Conservation (phyloP, 1,139 yeast species). For the Zygosaccharomyces pseudobailii region DNA sequence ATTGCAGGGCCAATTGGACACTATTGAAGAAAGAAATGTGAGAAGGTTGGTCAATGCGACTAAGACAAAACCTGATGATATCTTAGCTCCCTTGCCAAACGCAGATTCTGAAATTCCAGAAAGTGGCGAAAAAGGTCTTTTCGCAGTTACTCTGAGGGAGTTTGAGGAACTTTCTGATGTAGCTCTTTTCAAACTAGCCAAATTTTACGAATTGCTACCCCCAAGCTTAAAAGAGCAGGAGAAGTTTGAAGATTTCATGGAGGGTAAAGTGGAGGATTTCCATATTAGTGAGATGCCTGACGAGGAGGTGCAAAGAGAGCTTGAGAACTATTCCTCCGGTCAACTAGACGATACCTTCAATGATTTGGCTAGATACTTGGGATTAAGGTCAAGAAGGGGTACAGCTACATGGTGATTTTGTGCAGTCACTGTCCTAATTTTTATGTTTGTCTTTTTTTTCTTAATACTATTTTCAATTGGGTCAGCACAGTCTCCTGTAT, state of each 20-base stretch:
- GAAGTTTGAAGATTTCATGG: conserved; percentile 43
- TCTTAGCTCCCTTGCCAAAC: conserved; percentile 54
- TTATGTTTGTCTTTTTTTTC: conserved; percentile 36
- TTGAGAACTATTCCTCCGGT: conserved; percentile 39
- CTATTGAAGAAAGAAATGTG: conserved; percentile 60
- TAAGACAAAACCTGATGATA: conserved; percentile 38
- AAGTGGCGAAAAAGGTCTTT: conserved; percentile 36
- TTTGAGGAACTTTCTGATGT: conserved; percentile 45
- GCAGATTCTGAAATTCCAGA: conserved; percentile 73
- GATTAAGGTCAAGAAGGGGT: conserved; percentile 52
- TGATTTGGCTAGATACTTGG: conserved; percentile 64
- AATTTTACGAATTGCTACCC: conserved; percentile 68
- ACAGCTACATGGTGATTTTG: conserved; percentile 52
- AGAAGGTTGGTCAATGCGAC: conserved; percentile 52
- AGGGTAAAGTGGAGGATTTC: conserved; percentile 41
- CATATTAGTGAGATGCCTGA: conserved; percentile 27
- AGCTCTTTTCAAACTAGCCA: conserved; percentile 49
- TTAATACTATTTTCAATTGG: neutral
- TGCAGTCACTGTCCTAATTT: neutral
- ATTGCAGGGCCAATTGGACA: conserved; percentile 78
- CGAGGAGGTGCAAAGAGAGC: conserved; percentile 29
- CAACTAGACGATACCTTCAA: conserved; percentile 51
- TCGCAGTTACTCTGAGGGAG: conserved; percentile 58
- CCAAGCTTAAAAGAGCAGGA: conserved; percentile 47
- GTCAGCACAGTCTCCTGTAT: conserved; percentile 5